Evolutionary conservation across 371 early-diverging fungal genomes (phyloP), one percentile per base, ranked within the genome.

Genomic region (Syncephalastrum racemosum): DNA sequence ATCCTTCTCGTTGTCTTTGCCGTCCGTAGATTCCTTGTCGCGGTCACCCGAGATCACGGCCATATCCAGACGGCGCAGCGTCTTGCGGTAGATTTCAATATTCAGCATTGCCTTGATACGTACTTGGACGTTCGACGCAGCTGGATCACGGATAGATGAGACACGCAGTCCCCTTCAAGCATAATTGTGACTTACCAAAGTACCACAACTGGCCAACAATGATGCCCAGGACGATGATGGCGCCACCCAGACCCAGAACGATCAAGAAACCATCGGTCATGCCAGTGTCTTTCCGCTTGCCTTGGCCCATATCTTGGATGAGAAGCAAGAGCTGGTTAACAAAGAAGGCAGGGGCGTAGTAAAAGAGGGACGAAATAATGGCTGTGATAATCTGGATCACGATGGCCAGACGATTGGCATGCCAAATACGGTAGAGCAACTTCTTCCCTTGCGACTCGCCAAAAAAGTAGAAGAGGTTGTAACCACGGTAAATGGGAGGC

Each of bases 61-160:
- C 57, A 65, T 64, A 45, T 70, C 74, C 22, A 80, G 66, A 8
- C 81, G 75, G 41, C 76, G 79, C 6, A 84, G 59, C 0, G 83
- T 81, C 54, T 84, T 84, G 53, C 77, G 73, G 46, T 84, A 84
- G 15, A 84, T 76, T 56, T 84, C 85, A 4, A 83, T 68, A 48
- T 78, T 79, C 25, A 81, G 58, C 66, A 80, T 71, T 3, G 74
- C 72, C 59, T 73, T 79, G 53, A 80, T 56, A 6, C 79, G 63
- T 7, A 79, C 73, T 53, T 82, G 75, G 19, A 78, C 59, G 31
- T 68, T 67, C 0, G 64, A 73, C 20, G 65, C 60, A 22, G 73
- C 73, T 63, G 60, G 22, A 27, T n/a, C 27, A 56, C 6, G 23
- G 18, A 25, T 24, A 23, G 0, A 50, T 27, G 19, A 23, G 44